Evolutionary conservation across 495 filamentous ascomycete species (phyloP), one percentile per base, ranked within the genome.

Genomic region (Amorphotheca resinae): DNA sequence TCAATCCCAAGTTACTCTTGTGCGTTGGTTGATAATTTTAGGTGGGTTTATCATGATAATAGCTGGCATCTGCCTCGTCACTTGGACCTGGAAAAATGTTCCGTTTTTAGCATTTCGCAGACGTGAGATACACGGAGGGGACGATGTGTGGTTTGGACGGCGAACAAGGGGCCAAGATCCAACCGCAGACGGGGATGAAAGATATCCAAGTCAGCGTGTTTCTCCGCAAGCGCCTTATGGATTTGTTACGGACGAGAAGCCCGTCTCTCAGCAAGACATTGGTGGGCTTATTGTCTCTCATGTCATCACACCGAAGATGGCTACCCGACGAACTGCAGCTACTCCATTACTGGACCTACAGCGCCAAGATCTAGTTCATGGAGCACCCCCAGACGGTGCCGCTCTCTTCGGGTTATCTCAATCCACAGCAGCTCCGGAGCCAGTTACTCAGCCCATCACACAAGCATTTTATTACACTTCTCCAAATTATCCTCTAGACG

Each of bases 11-110:
- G 32, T 41, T 2, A 42, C 15, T n/a, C 17, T 1, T 11, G 11
- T 37, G 9, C 41, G 38, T 16, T 28, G 47, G 17, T 23, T 22
- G 14, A 38, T 22, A 20, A 14, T 22, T 32, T n/a, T 26, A 56
- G 53, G 49, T 22, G 49, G 42, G 12, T 52, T 52, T 28, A 48
- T 52, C 20, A 52, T 56, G 8, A 12, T 50, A 26, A 12, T 34
- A 26, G 34, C 46, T 16, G 40, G n/a, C 12, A 26, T 56, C 16
- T 56, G 45, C 37, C 42, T 51, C 9, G 23, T 50, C 22, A 7
- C 26, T 22, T 42, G 46, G 34, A 45, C 48, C 34, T 30, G 35
- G n/a, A 52, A 48, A 17, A 42, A 38, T 12, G 41, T 48, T 23
- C 2, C 45, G 2, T 38, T 50, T 12, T 17, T 33, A 20, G 26